These are phyloP conservation scores for Debaryomyces maramus DNA, from an alignment of 805 yeast genomes.

Conservation along the genomic window DNA sequence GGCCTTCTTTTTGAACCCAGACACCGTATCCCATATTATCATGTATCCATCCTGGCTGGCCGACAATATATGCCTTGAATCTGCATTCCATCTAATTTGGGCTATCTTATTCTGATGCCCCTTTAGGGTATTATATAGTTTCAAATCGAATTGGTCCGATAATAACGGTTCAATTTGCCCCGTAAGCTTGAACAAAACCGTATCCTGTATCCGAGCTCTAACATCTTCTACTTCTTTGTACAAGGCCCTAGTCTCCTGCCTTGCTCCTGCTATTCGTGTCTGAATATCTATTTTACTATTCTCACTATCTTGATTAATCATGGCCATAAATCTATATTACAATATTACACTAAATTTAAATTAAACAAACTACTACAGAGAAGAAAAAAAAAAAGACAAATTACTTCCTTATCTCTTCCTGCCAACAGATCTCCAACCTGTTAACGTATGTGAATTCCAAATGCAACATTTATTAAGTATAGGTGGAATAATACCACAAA, in stretches of 20 bases:
- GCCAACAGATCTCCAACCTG: too few species aligned
- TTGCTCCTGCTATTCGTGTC: constrained; percentile 28
- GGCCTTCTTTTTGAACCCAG: constrained; percentile 70
- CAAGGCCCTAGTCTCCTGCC: constrained; percentile 47
- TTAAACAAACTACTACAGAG: not conserved
- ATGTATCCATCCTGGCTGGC: constrained; percentile 87
- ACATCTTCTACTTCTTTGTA: constrained; percentile 50
- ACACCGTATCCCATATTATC: constrained; percentile 77
- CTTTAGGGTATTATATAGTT: constrained; percentile 38
- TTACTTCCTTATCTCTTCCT: too few species aligned
- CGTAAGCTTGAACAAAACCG: constrained; percentile 43
- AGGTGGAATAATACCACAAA: not conserved
- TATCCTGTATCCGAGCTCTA: constrained; percentile 45
- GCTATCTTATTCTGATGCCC: constrained; percentile 78
- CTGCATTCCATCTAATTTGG: constrained; percentile 65
- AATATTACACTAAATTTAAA: not conserved
- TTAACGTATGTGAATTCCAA: too few species aligned
- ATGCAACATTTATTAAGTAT: too few species aligned
- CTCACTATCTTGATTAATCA: not conserved
- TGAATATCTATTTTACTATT: constrained; percentile 1
- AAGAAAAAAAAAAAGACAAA: too few species aligned
- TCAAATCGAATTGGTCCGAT: constrained; percentile 23
- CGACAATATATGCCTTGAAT: constrained; percentile 59
- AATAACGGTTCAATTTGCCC: constrained; percentile 33
- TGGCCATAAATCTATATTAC: not conserved